These are phyloP conservation scores for Jamesozyma lodderae DNA, from an alignment of 805 yeast species.

Conservation along the genomic window DNA sequence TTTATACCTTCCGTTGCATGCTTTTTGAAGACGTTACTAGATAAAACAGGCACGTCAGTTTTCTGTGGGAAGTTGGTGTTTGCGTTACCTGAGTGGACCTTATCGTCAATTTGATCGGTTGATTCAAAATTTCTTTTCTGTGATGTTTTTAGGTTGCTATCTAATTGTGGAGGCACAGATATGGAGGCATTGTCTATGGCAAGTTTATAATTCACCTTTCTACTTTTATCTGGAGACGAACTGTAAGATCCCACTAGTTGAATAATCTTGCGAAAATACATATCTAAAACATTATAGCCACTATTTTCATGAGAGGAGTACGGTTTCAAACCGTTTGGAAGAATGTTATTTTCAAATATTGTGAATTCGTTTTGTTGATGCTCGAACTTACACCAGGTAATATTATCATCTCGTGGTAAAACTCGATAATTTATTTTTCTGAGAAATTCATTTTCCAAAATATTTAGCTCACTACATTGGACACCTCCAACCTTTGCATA, in stretches of 20 bases:
- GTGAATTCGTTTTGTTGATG: slow-evolving; percentile 14
- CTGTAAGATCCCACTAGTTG: slow-evolving; percentile 37
- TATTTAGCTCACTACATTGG: slow-evolving; percentile 69
- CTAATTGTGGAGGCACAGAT: neutral
- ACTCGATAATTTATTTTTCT: slow-evolving; percentile 71
- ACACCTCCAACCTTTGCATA: slow-evolving; percentile 96
- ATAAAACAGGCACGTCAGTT: too few relatives aligned
- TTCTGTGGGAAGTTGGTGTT: too few relatives aligned
- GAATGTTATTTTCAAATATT: slow-evolving; percentile 1
- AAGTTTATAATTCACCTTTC: slow-evolving; percentile 17
- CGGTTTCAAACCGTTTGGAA: slow-evolving; percentile 2
- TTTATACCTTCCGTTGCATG: slow-evolving; percentile 2
- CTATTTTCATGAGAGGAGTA: slow-evolving; percentile 14
- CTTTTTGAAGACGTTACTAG: too few relatives aligned
- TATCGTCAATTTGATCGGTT: neutral
- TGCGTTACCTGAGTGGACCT: too few relatives aligned
- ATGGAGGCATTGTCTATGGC: neutral
- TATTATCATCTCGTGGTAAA: slow-evolving; percentile 43
- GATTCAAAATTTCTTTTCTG: slow-evolving; percentile 4
- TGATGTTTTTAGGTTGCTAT: neutral
- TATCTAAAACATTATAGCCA: slow-evolving; percentile 36
- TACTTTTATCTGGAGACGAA: slow-evolving; percentile 22
- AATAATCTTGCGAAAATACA: slow-evolving; percentile 43
- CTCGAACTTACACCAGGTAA: slow-evolving; percentile 33
- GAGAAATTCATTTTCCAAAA: slow-evolving; percentile 81